Evolutionary conservation across 257 asterid species (phyloP).

Genomic region (Verbascum thapsus): DNA sequence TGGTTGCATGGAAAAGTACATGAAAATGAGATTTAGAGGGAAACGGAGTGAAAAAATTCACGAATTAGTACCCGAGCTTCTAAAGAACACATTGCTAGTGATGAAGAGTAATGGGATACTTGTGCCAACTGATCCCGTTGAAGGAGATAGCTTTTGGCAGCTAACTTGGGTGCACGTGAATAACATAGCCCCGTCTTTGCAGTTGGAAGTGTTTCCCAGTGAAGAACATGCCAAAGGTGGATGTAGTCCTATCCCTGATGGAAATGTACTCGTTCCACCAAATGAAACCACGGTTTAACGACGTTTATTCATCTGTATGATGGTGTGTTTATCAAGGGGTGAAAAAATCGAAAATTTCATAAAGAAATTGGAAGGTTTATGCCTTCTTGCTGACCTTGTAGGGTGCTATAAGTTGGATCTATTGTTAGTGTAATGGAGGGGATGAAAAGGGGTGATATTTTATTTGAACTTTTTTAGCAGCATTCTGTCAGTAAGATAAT

Average conservation of each 20-base stretch:
- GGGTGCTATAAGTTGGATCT: constrained; percentile 16
- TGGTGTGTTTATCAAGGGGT: not conserved
- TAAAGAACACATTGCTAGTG: constrained; percentile 75
- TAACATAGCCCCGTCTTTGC: constrained; percentile 68
- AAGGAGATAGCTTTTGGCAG: constrained; percentile 78
- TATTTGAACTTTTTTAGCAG: constrained; percentile 33
- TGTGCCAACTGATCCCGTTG: constrained; percentile 56
- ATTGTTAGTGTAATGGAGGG: constrained; percentile 22
- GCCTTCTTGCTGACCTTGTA: not conserved
- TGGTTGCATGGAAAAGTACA: constrained; percentile 53
- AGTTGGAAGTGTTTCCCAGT: constrained; percentile 62
- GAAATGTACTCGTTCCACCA: constrained; percentile 56
- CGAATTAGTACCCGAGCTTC: constrained; percentile 86
- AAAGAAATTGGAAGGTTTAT: not conserved
- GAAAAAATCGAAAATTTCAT: constrained; percentile 8
- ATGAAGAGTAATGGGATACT: constrained; percentile 76
- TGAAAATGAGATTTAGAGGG: constrained; percentile 73
- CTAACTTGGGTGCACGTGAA: constrained; percentile 80
- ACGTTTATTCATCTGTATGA: constrained; percentile 15
- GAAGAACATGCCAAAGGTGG: constrained; percentile 56
- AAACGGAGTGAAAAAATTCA: constrained; percentile 77
- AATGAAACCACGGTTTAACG: constrained; percentile 62
- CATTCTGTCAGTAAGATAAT: constrained; percentile 30
- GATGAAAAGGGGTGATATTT: constrained; percentile 23
- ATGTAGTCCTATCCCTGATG: constrained; percentile 52